A percentile compares a stretch with the other conserved stretches of the same genome.
These are phyloP conservation scores for Gracilariopsis chorda DNA, from an alignment of 23 red algal species.

Conservation along the genomic window DNA sequence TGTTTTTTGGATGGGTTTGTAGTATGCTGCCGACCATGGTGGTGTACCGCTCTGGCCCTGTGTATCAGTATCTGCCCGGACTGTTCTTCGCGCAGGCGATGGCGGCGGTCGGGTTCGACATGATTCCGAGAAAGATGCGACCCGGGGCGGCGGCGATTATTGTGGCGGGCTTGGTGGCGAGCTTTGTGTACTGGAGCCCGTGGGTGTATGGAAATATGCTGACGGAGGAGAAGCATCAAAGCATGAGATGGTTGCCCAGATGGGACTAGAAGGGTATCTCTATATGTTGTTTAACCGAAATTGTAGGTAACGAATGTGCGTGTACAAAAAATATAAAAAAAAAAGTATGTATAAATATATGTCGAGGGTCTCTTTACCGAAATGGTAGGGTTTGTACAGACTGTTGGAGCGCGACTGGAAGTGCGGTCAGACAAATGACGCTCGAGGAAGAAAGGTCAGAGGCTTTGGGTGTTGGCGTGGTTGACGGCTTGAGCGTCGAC, in stretches of 20 bases:
- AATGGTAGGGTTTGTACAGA: no score
- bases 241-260: constrained; percentile 58
- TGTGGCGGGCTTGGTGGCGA: constrained; percentile 14
- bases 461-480: constrained; percentile 2
- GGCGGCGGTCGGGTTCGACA: constrained; percentile 61
- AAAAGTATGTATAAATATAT: no score
- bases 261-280: constrained; percentile 66
- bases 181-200: constrained; percentile 83
- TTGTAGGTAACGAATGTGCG: no score
- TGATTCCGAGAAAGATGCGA: constrained; percentile 35
- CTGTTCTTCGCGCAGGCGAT: constrained; percentile 84
- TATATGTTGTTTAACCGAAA: background rate
- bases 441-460: background rate
- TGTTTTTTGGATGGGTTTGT: constrained; percentile 81
- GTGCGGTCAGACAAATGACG: background rate
- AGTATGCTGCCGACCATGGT: constrained; percentile 82
- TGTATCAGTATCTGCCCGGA: constrained; percentile 92
- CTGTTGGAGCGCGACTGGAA: background rate
- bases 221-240: constrained; percentile 41
- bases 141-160: background rate
- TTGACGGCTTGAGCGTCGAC: background rate
- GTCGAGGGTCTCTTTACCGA: no score
- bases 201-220: constrained; percentile 81
- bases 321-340: no score
- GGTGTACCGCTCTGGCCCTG: constrained; percentile 70